Base-by-base conservation (phyloP, 108 stramenopile genomes). In the Cyclostephanos tholiformis region DNA sequence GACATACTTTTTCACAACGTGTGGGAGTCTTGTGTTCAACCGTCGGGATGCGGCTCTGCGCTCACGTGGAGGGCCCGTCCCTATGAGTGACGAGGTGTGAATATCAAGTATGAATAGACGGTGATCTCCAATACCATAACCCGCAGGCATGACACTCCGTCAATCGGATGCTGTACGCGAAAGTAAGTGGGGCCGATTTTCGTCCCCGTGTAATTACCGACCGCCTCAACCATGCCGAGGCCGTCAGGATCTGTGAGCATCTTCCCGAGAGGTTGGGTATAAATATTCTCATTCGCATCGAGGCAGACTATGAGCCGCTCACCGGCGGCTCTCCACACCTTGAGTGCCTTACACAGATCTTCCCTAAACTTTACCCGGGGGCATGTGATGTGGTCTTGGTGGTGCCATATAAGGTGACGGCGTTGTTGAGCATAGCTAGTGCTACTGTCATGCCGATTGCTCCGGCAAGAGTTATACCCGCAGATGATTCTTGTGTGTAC, bases 51-150 rank as follows among this genome's bases (percentile, higher is more conserved):
- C 7, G 6, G 27, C 4, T 14, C 19, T 0, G 9, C 38, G 14
- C 0, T 56, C 39, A 29, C 13, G 12, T 9, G 52, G 67, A 0
- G 32, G 67, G 3, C 7, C 12, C 0, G 23, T 0, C 1, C 66
- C 66, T 25, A 67, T 29, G 0, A 51, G 25, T 0, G 67, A 69
- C 0, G 30, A 0, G 9, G 48, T 30, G 27, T 13, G 19, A 14
- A 68, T 4, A 44, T 68, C 67, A 32, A 68, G 29, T 2, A n/a
- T 30, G 50, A 69, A 69, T 3, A 69, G 4, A 0, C 55, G 5
- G 36, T 69, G 67, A 19, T 69, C 67, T 41, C 67, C 67, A 7
- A 69, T 49, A 0, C 55, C 36, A 35, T 20, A 69, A 0, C 67
- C 67, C 11, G 36, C 67, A 0, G 67, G 67, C 32, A 69, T 57